Conservation (phyloP, 345 rosid species). For the Hirschfeldia incana region DNA sequence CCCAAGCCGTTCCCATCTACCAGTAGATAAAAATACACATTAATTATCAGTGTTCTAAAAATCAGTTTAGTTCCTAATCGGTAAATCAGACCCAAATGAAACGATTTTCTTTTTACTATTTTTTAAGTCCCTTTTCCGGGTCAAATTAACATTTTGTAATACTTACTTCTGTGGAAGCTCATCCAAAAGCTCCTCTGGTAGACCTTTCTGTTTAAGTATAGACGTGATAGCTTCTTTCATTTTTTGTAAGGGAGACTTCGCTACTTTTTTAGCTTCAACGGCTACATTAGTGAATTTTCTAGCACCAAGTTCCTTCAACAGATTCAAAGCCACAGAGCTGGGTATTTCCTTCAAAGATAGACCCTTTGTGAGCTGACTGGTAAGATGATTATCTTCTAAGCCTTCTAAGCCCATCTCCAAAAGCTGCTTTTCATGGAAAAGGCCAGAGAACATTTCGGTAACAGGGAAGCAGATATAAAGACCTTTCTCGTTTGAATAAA, state of each 20-base stretch:
- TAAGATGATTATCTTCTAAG: slow-evolving; percentile 26
- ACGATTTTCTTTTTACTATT: not conserved
- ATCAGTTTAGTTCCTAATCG: too few relatives aligned
- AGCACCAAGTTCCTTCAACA: slow-evolving; percentile 67
- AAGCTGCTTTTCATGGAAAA: slow-evolving; percentile 46
- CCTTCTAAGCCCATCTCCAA: slow-evolving; percentile 36
- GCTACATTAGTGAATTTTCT: slow-evolving; percentile 47
- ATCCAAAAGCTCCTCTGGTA: slow-evolving; percentile 54
- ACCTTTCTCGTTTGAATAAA: slow-evolving; percentile 50
- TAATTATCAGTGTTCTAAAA: not conserved
- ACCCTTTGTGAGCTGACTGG: slow-evolving; percentile 36
- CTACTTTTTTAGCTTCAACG: slow-evolving; percentile 54
- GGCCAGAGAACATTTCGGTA: slow-evolving; percentile 54
- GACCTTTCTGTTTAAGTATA: slow-evolving; percentile 54
- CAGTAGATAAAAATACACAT: slow-evolving; percentile 3
- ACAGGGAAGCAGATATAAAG: slow-evolving; percentile 74
- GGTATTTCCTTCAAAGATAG: slow-evolving; percentile 48
- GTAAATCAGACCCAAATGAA: not conserved
- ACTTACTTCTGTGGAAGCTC: slow-evolving; percentile 75
- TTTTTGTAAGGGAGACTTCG: slow-evolving; percentile 57
- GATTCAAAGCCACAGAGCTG: slow-evolving; percentile 52
- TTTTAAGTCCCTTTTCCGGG: too few relatives aligned
- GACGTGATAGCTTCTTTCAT: slow-evolving; percentile 63
- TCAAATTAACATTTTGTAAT: slow-evolving; percentile 21
- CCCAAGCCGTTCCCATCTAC: slow-evolving; percentile 91